Percentiles rank a stretch among this genome's conserved stretches.
phyloP scores from a whole-genome alignment of 345 rosid species.

The Cochlearia excelsa region DNA sequence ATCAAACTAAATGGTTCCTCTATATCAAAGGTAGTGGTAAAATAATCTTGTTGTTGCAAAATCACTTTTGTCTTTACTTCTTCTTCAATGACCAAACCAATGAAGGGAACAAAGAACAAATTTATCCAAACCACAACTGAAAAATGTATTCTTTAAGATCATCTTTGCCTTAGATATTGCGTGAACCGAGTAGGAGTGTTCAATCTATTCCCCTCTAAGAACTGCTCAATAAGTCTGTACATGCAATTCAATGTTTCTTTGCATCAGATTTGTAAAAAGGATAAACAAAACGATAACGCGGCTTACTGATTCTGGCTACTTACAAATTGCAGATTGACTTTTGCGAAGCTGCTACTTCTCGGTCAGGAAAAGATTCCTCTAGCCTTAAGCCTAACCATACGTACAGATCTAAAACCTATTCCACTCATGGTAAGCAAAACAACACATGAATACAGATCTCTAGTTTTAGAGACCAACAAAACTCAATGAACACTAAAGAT shows the following conservation, averaged over 20 bases:
- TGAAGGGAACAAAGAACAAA: not conserved
- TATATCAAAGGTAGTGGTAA: conserved; percentile 4
- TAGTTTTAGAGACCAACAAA: not conserved
- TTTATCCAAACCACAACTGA: conserved; percentile 9
- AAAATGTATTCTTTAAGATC: conserved; percentile 1
- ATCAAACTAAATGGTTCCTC: conserved; percentile 3
- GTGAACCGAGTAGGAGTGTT: conserved; percentile 10
- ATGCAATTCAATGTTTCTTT: conserved; percentile 5
- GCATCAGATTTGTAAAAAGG: conserved; percentile 3
- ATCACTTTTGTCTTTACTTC: conserved; percentile 11
- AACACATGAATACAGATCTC: not conserved
- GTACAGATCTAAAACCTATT: conserved; percentile 82
- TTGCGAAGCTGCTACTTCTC: conserved; percentile 74
- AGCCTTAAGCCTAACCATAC: conserved; percentile 89
- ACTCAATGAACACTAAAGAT: not conserved
- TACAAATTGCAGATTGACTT: conserved; percentile 72
- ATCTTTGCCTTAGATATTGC: not conserved
- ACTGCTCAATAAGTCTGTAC: conserved; percentile 83
- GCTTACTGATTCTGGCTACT: conserved; percentile 30
- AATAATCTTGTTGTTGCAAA: conserved; percentile 5
- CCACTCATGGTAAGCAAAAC: not conserved
- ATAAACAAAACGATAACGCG: not conserved
- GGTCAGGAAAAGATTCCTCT: conserved; percentile 82
- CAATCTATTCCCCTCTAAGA: conserved; percentile 47
- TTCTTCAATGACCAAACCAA: conserved; percentile 16